A percentile compares a stretch with the other conserved stretches of the same genome.
These are phyloP conservation scores for Yarrowia keelungensis DNA, from an alignment of 805 yeast species.

Conservation along the genomic window DNA sequence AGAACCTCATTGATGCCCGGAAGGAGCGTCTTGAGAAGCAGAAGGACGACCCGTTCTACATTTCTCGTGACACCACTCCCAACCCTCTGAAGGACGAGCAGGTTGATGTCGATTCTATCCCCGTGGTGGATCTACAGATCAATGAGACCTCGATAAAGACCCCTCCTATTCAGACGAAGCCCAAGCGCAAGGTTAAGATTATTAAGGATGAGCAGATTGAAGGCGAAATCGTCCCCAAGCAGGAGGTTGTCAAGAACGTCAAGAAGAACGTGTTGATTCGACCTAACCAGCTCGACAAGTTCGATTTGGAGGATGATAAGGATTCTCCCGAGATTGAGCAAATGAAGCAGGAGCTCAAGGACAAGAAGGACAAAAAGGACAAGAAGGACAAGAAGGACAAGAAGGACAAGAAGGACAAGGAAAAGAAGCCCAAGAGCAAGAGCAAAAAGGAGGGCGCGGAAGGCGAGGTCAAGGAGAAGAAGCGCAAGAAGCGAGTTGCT, in stretches of 20 bases:
- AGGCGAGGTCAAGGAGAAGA: slow-evolving; percentile 35
- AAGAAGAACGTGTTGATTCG: slow-evolving; percentile 17
- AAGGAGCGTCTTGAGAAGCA: slow-evolving; percentile 35
- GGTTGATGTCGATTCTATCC: slow-evolving; percentile 36
- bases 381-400: slow-evolving; percentile 13
- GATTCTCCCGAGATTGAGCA: slow-evolving; percentile 40
- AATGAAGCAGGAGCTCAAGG: slow-evolving; percentile 31
- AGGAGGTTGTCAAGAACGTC: slow-evolving; percentile 21
- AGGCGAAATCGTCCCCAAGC: slow-evolving; percentile 40
- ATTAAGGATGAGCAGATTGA: slow-evolving; percentile 48
- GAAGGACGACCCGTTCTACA: slow-evolving; percentile 33
- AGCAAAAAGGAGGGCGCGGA: slow-evolving; percentile 39
- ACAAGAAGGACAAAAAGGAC: slow-evolving; percentile 2
- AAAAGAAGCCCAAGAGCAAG: slow-evolving; percentile 42
- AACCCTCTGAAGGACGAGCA: slow-evolving; percentile 32
- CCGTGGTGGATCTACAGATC: slow-evolving; percentile 30
- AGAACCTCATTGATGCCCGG: slow-evolving; percentile 30
- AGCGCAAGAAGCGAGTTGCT: slow-evolving; percentile 36
- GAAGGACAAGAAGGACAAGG: slow-evolving; percentile 30
- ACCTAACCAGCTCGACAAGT: slow-evolving; percentile 43
- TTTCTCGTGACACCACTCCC: slow-evolving; percentile 26
- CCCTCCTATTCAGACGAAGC: slow-evolving; percentile 38
- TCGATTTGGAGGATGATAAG: slow-evolving; percentile 40
- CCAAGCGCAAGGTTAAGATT: slow-evolving; percentile 45
- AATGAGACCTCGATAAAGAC: slow-evolving; percentile 42